These are phyloP conservation scores for Sequoia sempervirens DNA, from an alignment of 75 land plant genomes.

Conservation along the genomic window DNA sequence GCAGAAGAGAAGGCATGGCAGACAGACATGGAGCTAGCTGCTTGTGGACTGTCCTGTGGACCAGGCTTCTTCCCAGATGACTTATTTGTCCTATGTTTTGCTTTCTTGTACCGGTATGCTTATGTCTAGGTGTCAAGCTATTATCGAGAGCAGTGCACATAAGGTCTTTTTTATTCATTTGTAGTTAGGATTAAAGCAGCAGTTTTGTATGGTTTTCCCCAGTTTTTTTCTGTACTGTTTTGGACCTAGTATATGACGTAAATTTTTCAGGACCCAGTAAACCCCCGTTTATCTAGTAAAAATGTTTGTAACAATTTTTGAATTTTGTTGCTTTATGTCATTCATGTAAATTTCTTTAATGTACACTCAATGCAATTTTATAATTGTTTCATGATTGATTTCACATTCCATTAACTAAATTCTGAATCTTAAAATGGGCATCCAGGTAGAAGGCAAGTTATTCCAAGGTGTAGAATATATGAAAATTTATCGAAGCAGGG, in stretches of 20 bases:
- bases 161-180: too few relatives aligned
- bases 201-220: neutral
- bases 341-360: neutral
- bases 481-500: slow-evolving; percentile 86
- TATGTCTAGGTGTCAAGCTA: too few relatives aligned
- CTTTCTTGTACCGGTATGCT: too few relatives aligned
- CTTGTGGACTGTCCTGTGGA: too few relatives aligned
- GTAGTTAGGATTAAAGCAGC: neutral
- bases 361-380: neutral
- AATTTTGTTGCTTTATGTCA: neutral
- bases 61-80: too few relatives aligned
- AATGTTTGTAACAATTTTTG: neutral
- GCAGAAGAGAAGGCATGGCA: too few relatives aligned
- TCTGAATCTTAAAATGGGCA: slow-evolving; percentile 11
- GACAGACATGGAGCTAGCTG: too few relatives aligned
- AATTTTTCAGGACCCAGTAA: neutral
- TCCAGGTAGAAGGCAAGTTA: slow-evolving; percentile 14
- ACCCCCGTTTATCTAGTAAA: neutral
- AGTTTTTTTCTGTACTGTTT: too few relatives aligned
- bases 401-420: neutral
- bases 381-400: neutral
- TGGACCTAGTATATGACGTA: neutral
- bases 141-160: too few relatives aligned
- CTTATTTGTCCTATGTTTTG: too few relatives aligned
- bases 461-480: slow-evolving; percentile 32